Evolutionary conservation across 2,329 filamentous ascomycete genomes (phyloP).

Genomic region (Didymella arachidicola): DNA sequence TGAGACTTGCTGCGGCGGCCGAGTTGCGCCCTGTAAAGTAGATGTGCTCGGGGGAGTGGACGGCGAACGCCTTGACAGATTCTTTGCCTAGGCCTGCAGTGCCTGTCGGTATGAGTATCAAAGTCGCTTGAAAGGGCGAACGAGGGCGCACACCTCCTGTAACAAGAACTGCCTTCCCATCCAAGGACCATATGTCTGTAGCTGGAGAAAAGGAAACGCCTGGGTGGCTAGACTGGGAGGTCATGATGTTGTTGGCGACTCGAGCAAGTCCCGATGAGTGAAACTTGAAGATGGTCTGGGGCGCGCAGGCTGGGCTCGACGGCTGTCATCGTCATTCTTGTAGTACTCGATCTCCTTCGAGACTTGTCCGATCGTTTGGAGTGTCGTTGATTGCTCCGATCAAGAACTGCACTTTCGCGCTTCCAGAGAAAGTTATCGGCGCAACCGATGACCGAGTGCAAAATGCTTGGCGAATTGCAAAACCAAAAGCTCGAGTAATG

Average conservation of each 20-base stretch:
- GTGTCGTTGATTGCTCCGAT: neutral
- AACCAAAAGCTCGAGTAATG: neutral
- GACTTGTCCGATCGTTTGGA: neutral
- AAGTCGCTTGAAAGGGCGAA: neutral
- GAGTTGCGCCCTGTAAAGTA: conserved; percentile 54
- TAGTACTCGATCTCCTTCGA: neutral
- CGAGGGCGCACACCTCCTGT: conserved; percentile 29
- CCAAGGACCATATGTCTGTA: conserved; percentile 28
- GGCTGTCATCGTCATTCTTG: neutral
- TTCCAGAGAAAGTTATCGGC: neutral
- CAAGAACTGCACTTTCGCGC: neutral
- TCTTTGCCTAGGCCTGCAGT: conserved; percentile 56
- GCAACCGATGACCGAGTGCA: conserved; percentile 1
- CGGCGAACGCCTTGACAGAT: conserved; percentile 50
- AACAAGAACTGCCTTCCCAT: conserved; percentile 34
- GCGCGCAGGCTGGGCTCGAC: neutral
- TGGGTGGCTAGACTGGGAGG: neutral
- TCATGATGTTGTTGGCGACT: neutral
- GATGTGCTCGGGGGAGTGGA: conserved; percentile 53
- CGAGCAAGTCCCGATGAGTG: neutral
- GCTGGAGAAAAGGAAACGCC: neutral
- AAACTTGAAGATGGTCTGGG: neutral
- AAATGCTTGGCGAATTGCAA: conserved; percentile 3
- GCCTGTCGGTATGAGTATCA: conserved; percentile 28
- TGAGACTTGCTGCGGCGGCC: conserved; percentile 44